Conservation (phyloP, 2,329 filamentous ascomycete species). For the Colletotrichum gigasporum region DNA sequence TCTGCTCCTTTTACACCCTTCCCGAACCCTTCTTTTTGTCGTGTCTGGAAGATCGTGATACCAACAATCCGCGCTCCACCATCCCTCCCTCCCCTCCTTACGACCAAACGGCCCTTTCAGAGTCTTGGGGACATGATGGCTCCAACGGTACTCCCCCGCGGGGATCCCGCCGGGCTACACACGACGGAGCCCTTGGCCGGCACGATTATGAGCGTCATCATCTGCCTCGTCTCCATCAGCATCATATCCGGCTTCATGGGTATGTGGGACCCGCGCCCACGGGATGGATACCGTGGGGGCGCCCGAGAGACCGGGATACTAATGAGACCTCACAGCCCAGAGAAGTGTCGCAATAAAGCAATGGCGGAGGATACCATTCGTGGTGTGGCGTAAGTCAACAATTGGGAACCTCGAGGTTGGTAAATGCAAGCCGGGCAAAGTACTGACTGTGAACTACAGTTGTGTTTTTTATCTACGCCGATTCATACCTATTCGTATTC, state of each 20-base stretch:
- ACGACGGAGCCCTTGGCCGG: conserved; percentile 43
- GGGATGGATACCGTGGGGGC: background rate
- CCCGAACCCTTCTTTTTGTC: background rate
- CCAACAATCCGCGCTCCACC: background rate
- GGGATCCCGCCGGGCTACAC: conserved; percentile 14
- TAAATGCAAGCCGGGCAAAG: background rate
- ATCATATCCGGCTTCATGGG: conserved; percentile 48
- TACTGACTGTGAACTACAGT: conserved; percentile 49
- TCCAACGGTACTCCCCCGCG: conserved; percentile 1
- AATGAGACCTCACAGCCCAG: conserved; percentile 42
- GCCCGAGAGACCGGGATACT: background rate
- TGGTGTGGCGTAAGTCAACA: conserved; percentile 52
- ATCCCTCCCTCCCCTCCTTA: background rate
- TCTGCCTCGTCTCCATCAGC: conserved; percentile 45
- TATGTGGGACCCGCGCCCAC: conserved; percentile 34
- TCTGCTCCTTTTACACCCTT: background rate
- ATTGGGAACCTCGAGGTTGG: background rate
- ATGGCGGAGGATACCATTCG: conserved; percentile 52
- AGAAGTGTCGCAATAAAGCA: conserved; percentile 46
- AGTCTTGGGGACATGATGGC: conserved; percentile 23
- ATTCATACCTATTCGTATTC: conserved; percentile 69
- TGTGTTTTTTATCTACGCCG: conserved; percentile 66
- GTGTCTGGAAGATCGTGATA: conserved; percentile 17
- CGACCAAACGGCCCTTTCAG: background rate
- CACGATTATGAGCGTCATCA: conserved; percentile 45